A percentile compares a stretch with the other conserved stretches of the same genome.
Evolutionary conservation across 345 rosid species (phyloP).

Genomic region (Mangifera indica): DNA sequence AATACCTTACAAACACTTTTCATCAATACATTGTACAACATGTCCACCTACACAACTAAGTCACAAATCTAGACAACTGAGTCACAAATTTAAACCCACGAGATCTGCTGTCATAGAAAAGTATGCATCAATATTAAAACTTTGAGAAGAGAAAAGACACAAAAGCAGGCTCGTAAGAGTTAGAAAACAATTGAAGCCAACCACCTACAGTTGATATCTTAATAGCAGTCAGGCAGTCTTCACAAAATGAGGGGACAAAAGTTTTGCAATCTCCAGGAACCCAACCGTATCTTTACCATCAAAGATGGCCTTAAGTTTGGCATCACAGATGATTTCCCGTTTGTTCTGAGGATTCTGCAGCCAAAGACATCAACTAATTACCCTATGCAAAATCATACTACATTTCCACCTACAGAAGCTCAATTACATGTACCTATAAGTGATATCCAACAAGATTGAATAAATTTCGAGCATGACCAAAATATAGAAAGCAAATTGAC

Average conservation of each 20-base stretch:
- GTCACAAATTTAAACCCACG: too few relatives aligned
- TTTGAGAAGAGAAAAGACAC: slow-evolving; percentile 1
- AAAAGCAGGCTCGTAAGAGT: not conserved
- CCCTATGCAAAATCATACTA: not conserved
- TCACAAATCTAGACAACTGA: slow-evolving; percentile 19
- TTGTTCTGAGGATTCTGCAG: slow-evolving; percentile 70
- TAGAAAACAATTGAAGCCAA: slow-evolving; percentile 3
- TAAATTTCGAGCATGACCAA: not conserved
- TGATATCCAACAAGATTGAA: not conserved
- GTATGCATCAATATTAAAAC: not conserved
- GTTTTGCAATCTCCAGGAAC: slow-evolving; percentile 70
- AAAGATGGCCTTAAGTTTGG: slow-evolving; percentile 67
- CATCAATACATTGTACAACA: too few relatives aligned
- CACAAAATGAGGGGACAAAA: slow-evolving; percentile 61
- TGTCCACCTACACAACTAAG: not conserved
- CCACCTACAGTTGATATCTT: not conserved
- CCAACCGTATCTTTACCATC: slow-evolving; percentile 66
- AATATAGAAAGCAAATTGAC: not conserved
- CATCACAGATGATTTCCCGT: slow-evolving; percentile 74
- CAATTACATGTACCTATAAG: not conserved
- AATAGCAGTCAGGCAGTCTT: slow-evolving; percentile 37
- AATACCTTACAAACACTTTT: too few relatives aligned
- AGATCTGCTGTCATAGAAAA: slow-evolving; percentile 12
- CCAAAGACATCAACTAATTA: slow-evolving; percentile 9
- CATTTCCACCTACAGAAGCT: not conserved